Evolutionary conservation across 768 basidiomycete genomes (phyloP).

Genomic region (Fomitopsis pulvina): DNA sequence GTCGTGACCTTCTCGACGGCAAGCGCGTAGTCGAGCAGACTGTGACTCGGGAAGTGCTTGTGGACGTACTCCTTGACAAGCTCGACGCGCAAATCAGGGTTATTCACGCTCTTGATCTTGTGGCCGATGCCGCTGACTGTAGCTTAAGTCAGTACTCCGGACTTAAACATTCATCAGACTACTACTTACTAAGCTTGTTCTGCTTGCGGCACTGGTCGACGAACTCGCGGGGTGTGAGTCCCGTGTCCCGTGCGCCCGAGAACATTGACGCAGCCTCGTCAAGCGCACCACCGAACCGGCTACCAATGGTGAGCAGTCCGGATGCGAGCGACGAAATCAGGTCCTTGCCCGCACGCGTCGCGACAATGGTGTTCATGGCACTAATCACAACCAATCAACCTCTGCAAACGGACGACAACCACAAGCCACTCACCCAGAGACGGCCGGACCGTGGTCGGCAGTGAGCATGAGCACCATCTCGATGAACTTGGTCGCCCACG

Average conservation of each 20-base stretch:
- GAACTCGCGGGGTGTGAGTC: slow-evolving; percentile 95
- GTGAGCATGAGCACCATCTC: slow-evolving; percentile 99
- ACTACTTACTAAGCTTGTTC: slow-evolving; percentile 88
- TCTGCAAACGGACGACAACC: background rate
- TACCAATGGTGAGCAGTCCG: slow-evolving; percentile 95
- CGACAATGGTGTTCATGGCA: slow-evolving; percentile 99
- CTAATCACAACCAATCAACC: slow-evolving; percentile 19
- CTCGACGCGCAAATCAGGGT: slow-evolving; percentile 89
- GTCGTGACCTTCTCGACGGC: slow-evolving; percentile 98
- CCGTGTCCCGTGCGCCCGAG: slow-evolving; percentile 84
- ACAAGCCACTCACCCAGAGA: slow-evolving; percentile 52
- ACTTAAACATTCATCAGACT: background rate
- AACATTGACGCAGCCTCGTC: slow-evolving; percentile 98
- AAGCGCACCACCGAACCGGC: slow-evolving; percentile 96
- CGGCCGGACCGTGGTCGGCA: slow-evolving; percentile 95
- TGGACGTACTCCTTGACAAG: slow-evolving; percentile 92
- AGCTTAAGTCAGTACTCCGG: slow-evolving; percentile 2
- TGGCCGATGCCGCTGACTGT: slow-evolving; percentile 95
- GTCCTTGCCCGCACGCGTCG: slow-evolving; percentile 98
- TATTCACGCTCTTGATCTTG: slow-evolving; percentile 99
- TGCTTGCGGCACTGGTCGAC: slow-evolving; percentile 90
- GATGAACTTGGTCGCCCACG: slow-evolving; percentile 96
- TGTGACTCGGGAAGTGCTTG: slow-evolving; percentile 95
- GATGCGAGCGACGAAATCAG: slow-evolving; percentile 94
- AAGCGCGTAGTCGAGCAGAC: slow-evolving; percentile 88